Base-by-base conservation (phyloP, 345 rosid species). In the Bretschneidera sinensis region DNA sequence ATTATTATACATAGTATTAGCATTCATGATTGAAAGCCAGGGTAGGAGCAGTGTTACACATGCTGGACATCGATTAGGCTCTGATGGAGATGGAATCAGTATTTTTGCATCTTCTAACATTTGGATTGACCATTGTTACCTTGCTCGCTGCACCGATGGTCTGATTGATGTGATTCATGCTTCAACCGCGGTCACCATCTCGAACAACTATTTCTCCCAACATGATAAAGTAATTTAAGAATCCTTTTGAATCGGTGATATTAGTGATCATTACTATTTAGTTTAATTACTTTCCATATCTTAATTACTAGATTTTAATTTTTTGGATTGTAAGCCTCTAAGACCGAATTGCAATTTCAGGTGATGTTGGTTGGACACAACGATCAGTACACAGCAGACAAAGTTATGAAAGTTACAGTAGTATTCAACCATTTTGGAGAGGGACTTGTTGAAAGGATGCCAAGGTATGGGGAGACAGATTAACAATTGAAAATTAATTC, bases 381-480 rank as follows among this genome's bases (percentile, higher is more conserved):
- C 16, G 98, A 92, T 71, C 17, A 64, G 23, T 92, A 75, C 61
- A 77, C 79, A 0, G 74, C 83, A 17, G 98, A 90, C 69, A 87
- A 85, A 70, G 76, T 60, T 9, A 94, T 94, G 96, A 85, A 84
- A 70, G 96, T 87, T 33, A 90, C 97, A 33, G 65, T 94, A 23
- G 92, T 81, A 14, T 90, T 85, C 76, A 90, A 90, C 74, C 87
- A 76, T 60, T 94, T 90, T 50, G 97, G 96, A 16, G 76, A 76
- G 57, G 95, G 99, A 61, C 85, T 92, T 17, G 81, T 84, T 51
- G 91, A 92, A 75, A 83, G 98, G 77, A 87, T 92, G 96, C 97
- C 98, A 21, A 84, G 97, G 97, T 88, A 70, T 55, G 8, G 52
- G 9, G 21, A 13, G 16, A n/a, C n/a, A n/a, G n/a, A n/a, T n/a